Conservation (phyloP, 2,329 filamentous ascomycete genomes). For the Didymella segeticola region DNA sequence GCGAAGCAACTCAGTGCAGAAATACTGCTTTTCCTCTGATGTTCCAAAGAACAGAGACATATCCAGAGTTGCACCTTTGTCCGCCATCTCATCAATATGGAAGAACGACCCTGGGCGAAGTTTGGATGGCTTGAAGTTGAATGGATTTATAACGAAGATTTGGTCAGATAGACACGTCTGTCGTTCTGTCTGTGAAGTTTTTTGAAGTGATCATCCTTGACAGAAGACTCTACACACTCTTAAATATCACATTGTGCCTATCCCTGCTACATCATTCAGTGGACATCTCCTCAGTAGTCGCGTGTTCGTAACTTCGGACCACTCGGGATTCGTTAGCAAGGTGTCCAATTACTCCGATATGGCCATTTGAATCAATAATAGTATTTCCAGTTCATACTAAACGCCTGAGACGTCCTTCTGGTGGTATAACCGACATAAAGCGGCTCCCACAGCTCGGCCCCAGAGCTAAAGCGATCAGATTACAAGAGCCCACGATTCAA, state of each 20-base stretch:
- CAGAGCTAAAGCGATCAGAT: background rate
- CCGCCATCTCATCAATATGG: background rate
- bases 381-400: background rate
- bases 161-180: too few species aligned
- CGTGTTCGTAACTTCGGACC: background rate
- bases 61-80: slow-evolving; percentile 8
- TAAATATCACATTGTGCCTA: background rate
- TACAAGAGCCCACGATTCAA: background rate
- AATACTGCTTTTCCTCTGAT: background rate
- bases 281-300: background rate
- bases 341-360: background rate
- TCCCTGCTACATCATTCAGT: background rate
- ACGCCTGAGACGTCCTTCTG: background rate
- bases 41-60: slow-evolving; percentile 8
- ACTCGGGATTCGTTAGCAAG: background rate
- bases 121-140: background rate
- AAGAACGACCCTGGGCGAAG: too few species aligned
- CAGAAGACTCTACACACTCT: background rate
- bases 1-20: slow-evolving; percentile 2
- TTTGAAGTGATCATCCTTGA: background rate
- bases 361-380: background rate
- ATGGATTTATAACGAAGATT: too few species aligned
- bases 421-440: background rate
- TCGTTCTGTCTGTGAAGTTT: too few species aligned
- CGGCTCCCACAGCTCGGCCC: background rate